A percentile compares a stretch with the other conserved stretches of the same genome.
Conservation (phyloP, 495 filamentous ascomycete species). For the Podospora pseudopauciseta region DNA sequence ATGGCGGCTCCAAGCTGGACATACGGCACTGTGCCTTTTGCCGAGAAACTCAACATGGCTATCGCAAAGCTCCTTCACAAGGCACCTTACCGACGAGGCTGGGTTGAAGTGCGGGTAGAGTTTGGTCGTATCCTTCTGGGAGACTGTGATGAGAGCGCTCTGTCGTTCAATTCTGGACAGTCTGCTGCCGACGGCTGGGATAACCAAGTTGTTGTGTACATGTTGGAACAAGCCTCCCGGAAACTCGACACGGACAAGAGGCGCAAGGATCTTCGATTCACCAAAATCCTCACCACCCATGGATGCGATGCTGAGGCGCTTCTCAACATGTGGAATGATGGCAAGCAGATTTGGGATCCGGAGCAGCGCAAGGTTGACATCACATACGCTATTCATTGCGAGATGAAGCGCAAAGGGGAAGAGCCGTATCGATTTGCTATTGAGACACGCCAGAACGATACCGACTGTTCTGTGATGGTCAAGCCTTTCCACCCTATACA, state of each 20-base stretch:
- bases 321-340: conserved; percentile 24
- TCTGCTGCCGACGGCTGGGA: conserved; percentile 19
- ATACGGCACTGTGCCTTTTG: not conserved
- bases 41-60: conserved; percentile 14
- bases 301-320: conserved; percentile 38
- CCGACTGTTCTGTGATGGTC: conserved; percentile 27
- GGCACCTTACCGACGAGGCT: conserved; percentile 29
- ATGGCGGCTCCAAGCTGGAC: not conserved
- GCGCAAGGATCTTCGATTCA: conserved; percentile 33
- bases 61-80: conserved; percentile 13
- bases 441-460: conserved; percentile 47
- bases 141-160: conserved; percentile 13
- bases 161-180: conserved; percentile 22
- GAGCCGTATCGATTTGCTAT: conserved; percentile 38
- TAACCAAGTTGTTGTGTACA: conserved; percentile 19
- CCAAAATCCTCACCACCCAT: conserved; percentile 38
- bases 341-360: conserved; percentile 22
- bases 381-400: conserved; percentile 52
- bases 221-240: conserved; percentile 18
- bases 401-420: conserved; percentile 17
- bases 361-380: conserved; percentile 24
- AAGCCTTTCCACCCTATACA: conserved; percentile 5
- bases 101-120: conserved; percentile 37
- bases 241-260: conserved; percentile 6
- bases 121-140: conserved; percentile 42